Percentiles rank a stretch among this genome's conserved stretches.
Conservation (phyloP, 2,329 filamentous ascomycete genomes). For the Periconia sp. region DNA sequence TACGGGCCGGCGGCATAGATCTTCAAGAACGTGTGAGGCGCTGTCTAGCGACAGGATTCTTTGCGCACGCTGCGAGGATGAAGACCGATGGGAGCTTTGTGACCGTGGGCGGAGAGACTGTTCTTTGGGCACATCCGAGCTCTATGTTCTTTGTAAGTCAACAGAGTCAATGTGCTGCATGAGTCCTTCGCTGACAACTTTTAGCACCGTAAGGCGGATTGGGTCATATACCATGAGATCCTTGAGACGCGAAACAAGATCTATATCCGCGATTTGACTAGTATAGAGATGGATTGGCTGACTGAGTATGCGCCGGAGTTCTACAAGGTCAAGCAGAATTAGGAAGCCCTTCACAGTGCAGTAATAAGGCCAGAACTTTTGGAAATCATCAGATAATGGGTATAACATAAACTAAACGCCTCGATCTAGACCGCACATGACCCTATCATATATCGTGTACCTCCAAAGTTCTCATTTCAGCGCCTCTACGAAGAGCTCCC, state of each 20-base stretch:
- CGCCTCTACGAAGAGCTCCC: slow-evolving; percentile 71
- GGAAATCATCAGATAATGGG: slow-evolving; percentile 7
- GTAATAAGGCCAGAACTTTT: no score
- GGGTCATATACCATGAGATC: slow-evolving; percentile 94
- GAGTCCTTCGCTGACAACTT: neutral
- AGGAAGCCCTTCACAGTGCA: no score
- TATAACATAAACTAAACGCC: slow-evolving; percentile 6
- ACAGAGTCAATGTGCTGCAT: neutral
- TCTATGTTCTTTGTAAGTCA: slow-evolving; percentile 81
- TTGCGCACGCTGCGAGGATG: slow-evolving; percentile 92
- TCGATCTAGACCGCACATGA: no score
- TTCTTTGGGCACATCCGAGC: slow-evolving; percentile 86
- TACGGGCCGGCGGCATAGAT: slow-evolving; percentile 51
- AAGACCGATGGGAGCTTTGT: slow-evolving; percentile 89
- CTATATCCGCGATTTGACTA: slow-evolving; percentile 90
- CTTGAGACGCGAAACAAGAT: slow-evolving; percentile 88
- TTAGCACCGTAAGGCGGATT: slow-evolving; percentile 87
- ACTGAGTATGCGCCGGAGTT: slow-evolving; percentile 84
- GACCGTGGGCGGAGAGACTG: slow-evolving; percentile 79
- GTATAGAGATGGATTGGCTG: slow-evolving; percentile 92
- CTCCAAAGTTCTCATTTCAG: slow-evolving; percentile 48
- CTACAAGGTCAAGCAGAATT: slow-evolving; percentile 39
- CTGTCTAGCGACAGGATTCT: slow-evolving; percentile 89
- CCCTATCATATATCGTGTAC: neutral
- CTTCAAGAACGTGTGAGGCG: slow-evolving; percentile 78